Percentiles rank a stretch among this genome's conserved stretches.
phyloP scores from a whole-genome alignment of 2,329 filamentous ascomycete genomes.

The Scedosporium aurantiacum region DNA sequence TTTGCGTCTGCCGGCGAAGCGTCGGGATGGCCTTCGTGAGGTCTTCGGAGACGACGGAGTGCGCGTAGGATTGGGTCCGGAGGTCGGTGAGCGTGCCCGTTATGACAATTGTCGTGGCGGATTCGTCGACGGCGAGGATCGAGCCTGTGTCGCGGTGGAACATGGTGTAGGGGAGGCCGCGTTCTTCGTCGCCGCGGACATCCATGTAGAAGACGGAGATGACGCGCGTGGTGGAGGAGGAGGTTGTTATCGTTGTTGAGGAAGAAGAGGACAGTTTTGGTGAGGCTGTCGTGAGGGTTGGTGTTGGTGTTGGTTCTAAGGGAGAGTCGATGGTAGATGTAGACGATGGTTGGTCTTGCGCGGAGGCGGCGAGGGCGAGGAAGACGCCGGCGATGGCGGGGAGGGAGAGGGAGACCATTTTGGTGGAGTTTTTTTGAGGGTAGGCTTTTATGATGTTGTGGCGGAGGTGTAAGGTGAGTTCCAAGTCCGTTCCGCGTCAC shows the following conservation, averaged over 20 bases:
- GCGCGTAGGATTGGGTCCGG: slow-evolving; percentile 6
- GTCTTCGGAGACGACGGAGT: slow-evolving; percentile 6
- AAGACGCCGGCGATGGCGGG: no score
- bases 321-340: no score
- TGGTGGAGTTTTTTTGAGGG: no score
- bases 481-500: no score
- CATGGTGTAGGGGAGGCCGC: slow-evolving; percentile 14
- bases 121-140: slow-evolving; percentile 12
- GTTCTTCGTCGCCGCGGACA: slow-evolving; percentile 13
- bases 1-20: neutral
- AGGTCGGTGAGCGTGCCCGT: slow-evolving; percentile 14
- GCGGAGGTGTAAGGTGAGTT: no score
- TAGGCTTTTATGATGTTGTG: no score
- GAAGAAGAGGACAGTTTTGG: neutral
- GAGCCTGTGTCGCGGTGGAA: slow-evolving; percentile 15
- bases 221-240: slow-evolving; percentile 11
- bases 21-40: slow-evolving; percentile 7
- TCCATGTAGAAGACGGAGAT: slow-evolving; percentile 16
- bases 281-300: neutral
- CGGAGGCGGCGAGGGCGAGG: neutral
- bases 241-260: slow-evolving; percentile 3
- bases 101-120: slow-evolving; percentile 15
- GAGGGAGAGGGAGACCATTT: no score
- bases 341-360: no score
- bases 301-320: no score